Conservation (phyloP, 1,284 basidiomycete genomes). For the Apiotrichum sp. region DNA sequence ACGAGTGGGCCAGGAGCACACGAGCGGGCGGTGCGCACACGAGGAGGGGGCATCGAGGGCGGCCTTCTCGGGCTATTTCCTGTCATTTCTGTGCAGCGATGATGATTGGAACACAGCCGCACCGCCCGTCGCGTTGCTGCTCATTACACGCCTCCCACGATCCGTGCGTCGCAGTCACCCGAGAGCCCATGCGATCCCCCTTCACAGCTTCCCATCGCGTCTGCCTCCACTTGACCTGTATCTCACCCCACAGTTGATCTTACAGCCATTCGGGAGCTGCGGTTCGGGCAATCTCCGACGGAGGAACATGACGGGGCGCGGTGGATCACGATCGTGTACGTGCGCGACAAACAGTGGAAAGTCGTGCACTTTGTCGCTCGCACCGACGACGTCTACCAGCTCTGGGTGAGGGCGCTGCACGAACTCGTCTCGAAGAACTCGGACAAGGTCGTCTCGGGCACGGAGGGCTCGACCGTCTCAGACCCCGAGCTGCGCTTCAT, state of each 20-base stretch:
- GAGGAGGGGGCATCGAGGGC: no score
- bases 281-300: conserved; percentile 65
- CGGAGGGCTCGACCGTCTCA: conserved; percentile 25
- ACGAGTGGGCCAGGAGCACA: no score
- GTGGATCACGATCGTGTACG: conserved; percentile 52
- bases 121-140: no score
- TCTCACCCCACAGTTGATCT: conserved; percentile 61
- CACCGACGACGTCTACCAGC: conserved; percentile 59
- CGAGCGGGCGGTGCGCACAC: no score
- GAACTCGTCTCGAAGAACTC: conserved; percentile 40
- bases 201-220: no score
- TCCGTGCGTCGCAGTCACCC: no score
- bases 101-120: no score
- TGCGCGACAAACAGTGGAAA: conserved; percentile 69
- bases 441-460: conserved; percentile 29
- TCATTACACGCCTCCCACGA: no score
- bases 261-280: conserved; percentile 85
- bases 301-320: conserved; percentile 45
- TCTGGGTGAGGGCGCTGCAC: conserved; percentile 50
- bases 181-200: no score
- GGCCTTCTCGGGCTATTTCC: no score
- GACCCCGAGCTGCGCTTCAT: conserved; percentile 44
- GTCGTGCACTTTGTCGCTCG: conserved; percentile 81
- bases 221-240: no score
- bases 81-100: no score